Evolutionary conservation across 306 rosid species (phyloP), one percentile per base, ranked within the genome.

Genomic region (Dryas alaskensis): DNA sequence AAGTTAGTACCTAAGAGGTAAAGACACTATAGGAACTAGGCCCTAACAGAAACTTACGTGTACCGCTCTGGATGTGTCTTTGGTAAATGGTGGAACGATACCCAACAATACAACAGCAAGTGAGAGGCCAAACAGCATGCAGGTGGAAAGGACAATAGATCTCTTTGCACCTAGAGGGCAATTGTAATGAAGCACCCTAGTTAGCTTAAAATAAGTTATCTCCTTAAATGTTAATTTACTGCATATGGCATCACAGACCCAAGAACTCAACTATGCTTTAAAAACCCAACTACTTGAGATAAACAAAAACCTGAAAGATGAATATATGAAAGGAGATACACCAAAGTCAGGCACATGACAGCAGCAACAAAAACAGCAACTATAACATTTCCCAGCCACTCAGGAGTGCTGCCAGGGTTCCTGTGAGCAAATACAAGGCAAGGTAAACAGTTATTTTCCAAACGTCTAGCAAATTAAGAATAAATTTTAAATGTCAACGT

Each of bases 381-480:
- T 64, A 86, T 70, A 60, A 84, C 82, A 78, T 82, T 88, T 68
- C 95, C 97, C 69, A 91, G 84, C 98, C 98, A 94, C 47, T 91
- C 97, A 72, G 98, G 94, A 71, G 94, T 84, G 76, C 84, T 40
- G 46, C 98, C 98, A 46, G 98, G 98, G 71, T 89, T 89, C 90
- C 98, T 94, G 87, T 81, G 84, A 75, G 58, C 51, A 81, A 65
- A 53, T 51, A 47, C 73, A 66, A 75, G 22, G 67, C 71, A 70
- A 78, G 70, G 42, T 70, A 64, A 65, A 66, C 53, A 67, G 67
- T 65, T 40, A 65, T 44, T 57, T 60, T 40, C 64, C 53, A 50
- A 77, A 68, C 13, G 22, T 73, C n/a, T 58, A 51, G 66, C 31
- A 47, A 78, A 71, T 44, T 40, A 69, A 60, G 10, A 19, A 54